Evolutionary conservation across 2,329 filamentous ascomycete genomes (phyloP).

Genomic region (Huntiella savannae): DNA sequence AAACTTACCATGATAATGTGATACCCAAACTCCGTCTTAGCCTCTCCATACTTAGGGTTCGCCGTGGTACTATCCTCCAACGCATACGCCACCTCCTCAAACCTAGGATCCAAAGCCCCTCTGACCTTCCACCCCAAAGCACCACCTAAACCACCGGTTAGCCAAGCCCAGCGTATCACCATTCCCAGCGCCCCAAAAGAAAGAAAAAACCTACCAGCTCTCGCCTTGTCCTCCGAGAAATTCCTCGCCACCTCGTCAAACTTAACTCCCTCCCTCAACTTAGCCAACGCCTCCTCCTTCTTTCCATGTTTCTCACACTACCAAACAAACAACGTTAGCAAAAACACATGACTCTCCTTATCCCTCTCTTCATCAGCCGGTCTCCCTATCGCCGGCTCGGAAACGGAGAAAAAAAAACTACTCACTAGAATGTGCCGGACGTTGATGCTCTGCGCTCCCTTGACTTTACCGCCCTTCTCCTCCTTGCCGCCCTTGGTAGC

Average conservation of each 20-base stretch:
- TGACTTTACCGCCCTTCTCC: conserved; percentile 25
- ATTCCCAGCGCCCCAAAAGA: not conserved
- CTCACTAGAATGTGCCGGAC: conserved; percentile 50
- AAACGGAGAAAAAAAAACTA: not conserved
- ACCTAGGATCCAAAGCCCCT: conserved; percentile 45
- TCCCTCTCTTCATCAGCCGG: not conserved
- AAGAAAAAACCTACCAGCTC: conserved; percentile 27
- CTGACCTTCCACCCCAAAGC: conserved; percentile 55
- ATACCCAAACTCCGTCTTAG: conserved; percentile 58
- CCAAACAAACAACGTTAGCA: not conserved
- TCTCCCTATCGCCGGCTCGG: not conserved
- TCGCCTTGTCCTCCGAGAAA: conserved; percentile 60
- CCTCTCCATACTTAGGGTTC: conserved; percentile 47
- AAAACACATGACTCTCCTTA: not conserved
- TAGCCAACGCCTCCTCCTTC: conserved; percentile 55
- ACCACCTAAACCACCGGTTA: conserved; percentile 31
- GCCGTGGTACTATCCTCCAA: conserved; percentile 46
- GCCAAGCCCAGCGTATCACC: not conserved
- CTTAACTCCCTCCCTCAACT: conserved; percentile 45
- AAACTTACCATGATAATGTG: conserved; percentile 56
- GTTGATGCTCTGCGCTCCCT: conserved; percentile 50
- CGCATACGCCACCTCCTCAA: conserved; percentile 53
- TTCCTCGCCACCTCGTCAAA: conserved; percentile 58
- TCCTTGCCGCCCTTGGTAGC: conserved; percentile 22
- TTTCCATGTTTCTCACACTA: conserved; percentile 58